These are phyloP conservation scores for Trichoderma afroharzianum DNA, from an alignment of 2,329 filamentous ascomycete genomes.

Conservation along the genomic window DNA sequence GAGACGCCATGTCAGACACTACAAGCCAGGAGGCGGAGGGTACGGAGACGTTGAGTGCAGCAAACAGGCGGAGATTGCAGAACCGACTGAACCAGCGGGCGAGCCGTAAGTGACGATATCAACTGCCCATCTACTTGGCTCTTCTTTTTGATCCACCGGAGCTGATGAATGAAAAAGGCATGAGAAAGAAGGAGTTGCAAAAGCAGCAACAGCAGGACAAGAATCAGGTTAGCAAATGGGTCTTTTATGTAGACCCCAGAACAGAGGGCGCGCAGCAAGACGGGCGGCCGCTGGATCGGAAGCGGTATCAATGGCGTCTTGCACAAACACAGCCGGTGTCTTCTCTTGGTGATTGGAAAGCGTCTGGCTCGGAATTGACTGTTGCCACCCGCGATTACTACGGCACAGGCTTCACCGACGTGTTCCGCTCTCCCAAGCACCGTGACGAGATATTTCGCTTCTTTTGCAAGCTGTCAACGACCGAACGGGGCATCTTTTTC, in stretches of 20 bases:
- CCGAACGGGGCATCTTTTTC: not conserved
- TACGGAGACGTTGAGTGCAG: not conserved
- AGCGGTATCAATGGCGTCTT: not conserved
- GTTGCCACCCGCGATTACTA: not conserved
- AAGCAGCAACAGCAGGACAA: not conserved
- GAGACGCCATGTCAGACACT: not conserved
- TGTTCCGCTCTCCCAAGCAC: not conserved
- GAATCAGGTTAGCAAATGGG: slow-evolving; percentile 1
- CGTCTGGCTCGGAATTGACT: not conserved
- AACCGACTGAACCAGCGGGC: slow-evolving; percentile 19
- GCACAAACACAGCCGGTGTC: not conserved
- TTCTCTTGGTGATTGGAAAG: not conserved
- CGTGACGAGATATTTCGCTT: not conserved
- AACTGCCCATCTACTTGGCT: not conserved
- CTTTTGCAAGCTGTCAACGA: not conserved
- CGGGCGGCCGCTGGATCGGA: not conserved
- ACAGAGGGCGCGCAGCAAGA: not conserved
- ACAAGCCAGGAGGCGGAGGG: not conserved
- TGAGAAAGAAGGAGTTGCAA: not conserved
- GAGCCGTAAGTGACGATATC: slow-evolving; percentile 11
- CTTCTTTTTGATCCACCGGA: not conserved
- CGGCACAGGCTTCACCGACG: not conserved
- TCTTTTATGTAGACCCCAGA: slow-evolving; percentile 7
- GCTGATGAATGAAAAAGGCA: not conserved
- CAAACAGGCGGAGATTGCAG: slow-evolving; percentile 16